Conservation (phyloP, 805 yeast genomes). For the Ogataea nitratoaversa region DNA sequence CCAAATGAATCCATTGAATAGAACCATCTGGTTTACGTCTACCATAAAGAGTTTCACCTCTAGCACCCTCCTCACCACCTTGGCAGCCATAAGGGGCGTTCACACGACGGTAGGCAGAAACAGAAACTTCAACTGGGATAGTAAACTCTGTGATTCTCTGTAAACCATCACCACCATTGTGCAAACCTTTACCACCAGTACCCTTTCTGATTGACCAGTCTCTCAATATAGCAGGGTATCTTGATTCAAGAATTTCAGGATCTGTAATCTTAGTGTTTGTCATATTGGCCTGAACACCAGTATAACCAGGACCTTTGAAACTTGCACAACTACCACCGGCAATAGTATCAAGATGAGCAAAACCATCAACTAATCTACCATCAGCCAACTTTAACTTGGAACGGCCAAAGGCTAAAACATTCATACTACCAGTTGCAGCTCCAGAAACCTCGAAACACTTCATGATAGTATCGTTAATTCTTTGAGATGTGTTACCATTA, state of each 20-base stretch:
- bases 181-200: slow-evolving; percentile 48
- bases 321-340: slow-evolving; percentile 56
- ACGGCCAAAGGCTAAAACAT: slow-evolving; percentile 80
- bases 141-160: slow-evolving; percentile 45
- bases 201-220: slow-evolving; percentile 41
- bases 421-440: slow-evolving; percentile 89
- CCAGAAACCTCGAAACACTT: slow-evolving; percentile 80
- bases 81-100: slow-evolving; percentile 50
- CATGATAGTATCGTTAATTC: slow-evolving; percentile 78
- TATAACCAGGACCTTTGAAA: slow-evolving; percentile 38
- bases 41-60: slow-evolving; percentile 40
- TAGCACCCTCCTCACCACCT: slow-evolving; percentile 50
- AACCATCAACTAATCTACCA: slow-evolving; percentile 39
- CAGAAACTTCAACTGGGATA: slow-evolving; percentile 37
- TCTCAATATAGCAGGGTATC: slow-evolving; percentile 46
- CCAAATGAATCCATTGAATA: slow-evolving; percentile 30
- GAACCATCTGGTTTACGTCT: slow-evolving; percentile 26
- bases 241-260: slow-evolving; percentile 47
- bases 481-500: slow-evolving; percentile 75
- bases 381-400: slow-evolving; percentile 36
- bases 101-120: slow-evolving; percentile 49
- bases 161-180: slow-evolving; percentile 50
- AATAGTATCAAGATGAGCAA: slow-evolving; percentile 53
- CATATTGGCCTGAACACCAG: slow-evolving; percentile 45
- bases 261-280: slow-evolving; percentile 40